phyloP scores from a whole-genome alignment of 371 early-diverging fungal genomes.

The Mucor velutinosus region DNA sequence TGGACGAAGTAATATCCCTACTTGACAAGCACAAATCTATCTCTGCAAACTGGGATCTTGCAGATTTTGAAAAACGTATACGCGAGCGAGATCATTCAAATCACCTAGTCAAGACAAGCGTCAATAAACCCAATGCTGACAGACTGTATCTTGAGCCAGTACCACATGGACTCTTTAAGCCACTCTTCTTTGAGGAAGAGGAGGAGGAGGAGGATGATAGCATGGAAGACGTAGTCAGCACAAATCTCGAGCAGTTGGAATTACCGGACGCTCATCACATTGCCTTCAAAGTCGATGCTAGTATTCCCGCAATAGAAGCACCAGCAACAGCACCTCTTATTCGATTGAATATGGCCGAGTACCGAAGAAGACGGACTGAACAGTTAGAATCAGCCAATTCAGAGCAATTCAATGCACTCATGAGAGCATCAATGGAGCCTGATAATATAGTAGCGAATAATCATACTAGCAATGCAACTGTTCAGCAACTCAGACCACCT shows the following conservation, averaged over 20 bases:
- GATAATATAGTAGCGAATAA: too few relatives aligned
- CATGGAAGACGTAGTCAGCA: neutral
- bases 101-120: neutral
- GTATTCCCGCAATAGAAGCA: neutral
- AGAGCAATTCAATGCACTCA: neutral
- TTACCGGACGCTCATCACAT: neutral
- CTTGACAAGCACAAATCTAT: neutral
- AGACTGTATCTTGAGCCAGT: neutral
- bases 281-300: neutral
- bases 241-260: neutral
- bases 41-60: neutral
- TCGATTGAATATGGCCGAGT: neutral
- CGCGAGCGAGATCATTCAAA: slow-evolving; percentile 4
- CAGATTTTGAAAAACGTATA: neutral
- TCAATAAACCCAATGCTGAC: neutral
- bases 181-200: neutral
- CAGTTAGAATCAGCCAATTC: neutral
- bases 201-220: neutral
- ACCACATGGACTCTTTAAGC: neutral
- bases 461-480: too few relatives aligned
- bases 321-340: neutral
- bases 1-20: neutral
- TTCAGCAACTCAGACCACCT: too few relatives aligned
- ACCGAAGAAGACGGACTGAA: slow-evolving; percentile 1
- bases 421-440: neutral